Conservation (phyloP, 1,284 basidiomycete genomes). For the Malassezia furfur region DNA sequence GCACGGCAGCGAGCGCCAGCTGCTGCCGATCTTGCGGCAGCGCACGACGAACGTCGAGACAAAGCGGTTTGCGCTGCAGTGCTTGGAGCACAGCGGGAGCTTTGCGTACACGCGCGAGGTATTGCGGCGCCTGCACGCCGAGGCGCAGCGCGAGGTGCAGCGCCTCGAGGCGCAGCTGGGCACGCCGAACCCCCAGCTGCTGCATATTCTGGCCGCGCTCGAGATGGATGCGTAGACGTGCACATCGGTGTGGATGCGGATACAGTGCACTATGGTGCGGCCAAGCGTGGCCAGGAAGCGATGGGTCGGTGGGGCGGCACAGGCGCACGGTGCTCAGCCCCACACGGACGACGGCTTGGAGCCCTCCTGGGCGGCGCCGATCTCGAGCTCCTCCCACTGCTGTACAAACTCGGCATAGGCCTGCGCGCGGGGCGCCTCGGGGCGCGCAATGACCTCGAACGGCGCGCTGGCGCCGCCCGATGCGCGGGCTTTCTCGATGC, state of each 20-base stretch:
- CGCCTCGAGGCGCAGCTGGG: conserved; percentile 21
- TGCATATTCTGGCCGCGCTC: conserved; percentile 25
- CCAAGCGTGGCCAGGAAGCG: no score
- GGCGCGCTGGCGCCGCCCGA: neutral
- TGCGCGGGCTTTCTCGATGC: conserved; percentile 3
- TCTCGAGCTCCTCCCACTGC: conserved; percentile 9
- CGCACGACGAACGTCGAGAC: conserved; percentile 35
- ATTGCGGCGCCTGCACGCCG: conserved; percentile 23
- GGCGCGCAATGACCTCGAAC: conserved; percentile 8
- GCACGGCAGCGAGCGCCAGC: conserved; percentile 25
- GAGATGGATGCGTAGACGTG: neutral
- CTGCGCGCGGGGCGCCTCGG: neutral
- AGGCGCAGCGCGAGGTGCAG: conserved; percentile 26
- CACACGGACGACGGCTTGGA: neutral
- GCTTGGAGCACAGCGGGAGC: conserved; percentile 37
- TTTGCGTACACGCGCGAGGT: conserved; percentile 44
- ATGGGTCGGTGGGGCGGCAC: no score
- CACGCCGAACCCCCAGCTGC: conserved; percentile 21
- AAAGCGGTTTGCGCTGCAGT: conserved; percentile 40
- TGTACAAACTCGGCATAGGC: conserved; percentile 2
- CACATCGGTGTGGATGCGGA: no score
- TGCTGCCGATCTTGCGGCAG: conserved; percentile 40
- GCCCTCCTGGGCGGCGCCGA: neutral
- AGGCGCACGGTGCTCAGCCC: neutral
- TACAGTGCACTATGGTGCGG: no score